phyloP scores from a whole-genome alignment of 2,329 filamentous ascomycete genomes.

The Achaetomium macrosporum region DNA sequence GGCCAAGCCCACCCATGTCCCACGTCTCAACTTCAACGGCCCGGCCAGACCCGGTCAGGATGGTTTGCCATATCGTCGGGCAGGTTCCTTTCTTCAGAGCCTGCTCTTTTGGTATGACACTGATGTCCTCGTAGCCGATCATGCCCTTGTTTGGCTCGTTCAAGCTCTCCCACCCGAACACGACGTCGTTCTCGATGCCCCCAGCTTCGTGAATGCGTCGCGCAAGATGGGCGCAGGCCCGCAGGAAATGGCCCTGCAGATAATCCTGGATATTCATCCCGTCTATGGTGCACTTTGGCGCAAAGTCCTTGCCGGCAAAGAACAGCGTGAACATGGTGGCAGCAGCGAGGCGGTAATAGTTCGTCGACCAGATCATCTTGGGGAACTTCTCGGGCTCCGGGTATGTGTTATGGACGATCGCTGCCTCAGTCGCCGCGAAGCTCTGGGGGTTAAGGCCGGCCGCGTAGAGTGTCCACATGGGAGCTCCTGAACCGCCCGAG shows the following conservation, averaged over 20 bases:
- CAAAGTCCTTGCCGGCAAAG: constrained; percentile 85
- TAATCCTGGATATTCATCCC: constrained; percentile 96
- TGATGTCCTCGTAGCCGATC: constrained; percentile 76
- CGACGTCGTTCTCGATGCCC: constrained; percentile 76
- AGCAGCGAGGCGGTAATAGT: constrained; percentile 81
- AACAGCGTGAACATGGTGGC: constrained; percentile 93
- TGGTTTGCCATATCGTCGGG: constrained; percentile 89
- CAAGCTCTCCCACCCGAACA: constrained; percentile 93
- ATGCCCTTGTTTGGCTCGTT: constrained; percentile 93
- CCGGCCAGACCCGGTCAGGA: constrained; percentile 84
- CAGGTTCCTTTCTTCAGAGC: constrained; percentile 88
- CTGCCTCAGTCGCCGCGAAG: constrained; percentile 82
- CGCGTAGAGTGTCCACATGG: constrained; percentile 96
- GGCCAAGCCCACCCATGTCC: constrained; percentile 90
- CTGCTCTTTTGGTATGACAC: constrained; percentile 76
- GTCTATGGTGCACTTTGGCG: constrained; percentile 92
- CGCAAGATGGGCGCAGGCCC: constrained; percentile 74
- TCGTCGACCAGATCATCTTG: constrained; percentile 99
- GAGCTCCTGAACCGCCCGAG: constrained; percentile 88
- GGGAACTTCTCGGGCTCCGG: constrained; percentile 79
- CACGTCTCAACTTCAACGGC: constrained; percentile 86
- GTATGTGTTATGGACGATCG: constrained; percentile 92
- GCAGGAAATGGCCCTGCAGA: constrained; percentile 78
- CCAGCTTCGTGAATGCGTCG: constrained; percentile 82
- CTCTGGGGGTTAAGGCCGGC: constrained; percentile 81